Base-by-base conservation (phyloP, 2,329 filamentous ascomycete species). In the Penicillium corylophilum region DNA sequence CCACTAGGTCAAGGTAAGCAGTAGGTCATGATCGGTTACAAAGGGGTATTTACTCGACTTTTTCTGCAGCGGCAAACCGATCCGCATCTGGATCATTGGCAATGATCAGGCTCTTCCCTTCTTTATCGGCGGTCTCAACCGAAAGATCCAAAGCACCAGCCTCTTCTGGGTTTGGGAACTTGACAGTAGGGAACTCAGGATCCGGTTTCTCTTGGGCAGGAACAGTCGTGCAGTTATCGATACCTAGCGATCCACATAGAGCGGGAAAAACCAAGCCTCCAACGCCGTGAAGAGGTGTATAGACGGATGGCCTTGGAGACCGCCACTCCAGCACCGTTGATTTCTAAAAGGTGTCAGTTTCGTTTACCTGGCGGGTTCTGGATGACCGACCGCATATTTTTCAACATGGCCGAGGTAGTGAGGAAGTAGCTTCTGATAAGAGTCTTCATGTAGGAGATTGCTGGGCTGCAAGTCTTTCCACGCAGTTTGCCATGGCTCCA, bases 81-180 rank as follows among this genome's bases (percentile, higher is more conserved):
- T 87, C 84, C 15, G 84, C 84, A 64, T 87, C 84, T 1, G 84
- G 84, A 58, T 87, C 84, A 59, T 82, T 85, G 10, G 84, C 83
- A 24, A 87, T 69, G 33, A 86, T 79, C 36, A 86, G 64, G 5
- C 67, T 68, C 51, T 77, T 76, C 16, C 71, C 73, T 16, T 76
- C 63, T 44, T 70, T 66, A 41, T 83, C 77, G 24, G 83, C 84
- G 3, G 78, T 78, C 54, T 75, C 64, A 44, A 83, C 82, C 1
- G 84, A 80, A 29, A 85, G 71, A 60, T 85, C 78, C 12, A 87
- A 69, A 2, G 84, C 82, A 6, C 83, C 83, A 50, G 79, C 78
- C 62, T 87, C 84, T 64, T 87, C 84, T 0, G 84, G 84, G 58
- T 87, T 87, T 0, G 84, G 84, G 55, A 86, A 86, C 23, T 77